Base-by-base conservation (phyloP, 2,329 filamentous ascomycete genomes). In the Tolypocladium sp. region DNA sequence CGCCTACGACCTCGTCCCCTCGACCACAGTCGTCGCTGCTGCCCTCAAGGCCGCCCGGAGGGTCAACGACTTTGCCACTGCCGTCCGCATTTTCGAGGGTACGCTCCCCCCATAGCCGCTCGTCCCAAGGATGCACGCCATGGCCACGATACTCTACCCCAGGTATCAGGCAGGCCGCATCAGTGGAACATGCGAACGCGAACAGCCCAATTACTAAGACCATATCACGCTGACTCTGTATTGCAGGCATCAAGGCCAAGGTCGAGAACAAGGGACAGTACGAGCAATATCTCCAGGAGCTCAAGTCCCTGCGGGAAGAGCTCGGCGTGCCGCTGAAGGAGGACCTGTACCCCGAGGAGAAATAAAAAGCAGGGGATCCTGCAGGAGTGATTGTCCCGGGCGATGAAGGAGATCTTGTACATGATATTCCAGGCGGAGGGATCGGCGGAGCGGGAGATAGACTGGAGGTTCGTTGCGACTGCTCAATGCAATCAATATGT, bases 51-150 rank as follows among this genome's bases (percentile, higher is more conserved):
- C 94, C 69, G 94, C 94, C 68, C 85, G 94, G 76, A 86, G 94
- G 76, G 94, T 99, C 74, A 97, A 99, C 79, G 94, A 99, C 83
- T 97, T 88, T 82, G 94, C 94, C 67, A 99, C 94, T 66, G 94
- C 94, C 69, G 94, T 99, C 73, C 91, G 94, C 74, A 88, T 99
- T 77, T 99, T 99, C 76, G 94, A 99, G 86, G 94, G 92, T 96
- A 85, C 71, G 85, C 57, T 27, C 46, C 52, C 54, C 38, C n/a
- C 51, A 37, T 51, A 17, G 15, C 37, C 53, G 7, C 17, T 12
- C 13, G 35, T 30, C 22, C 35, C 22, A 15, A 27, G 13, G 27
- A 17, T 55, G 22, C 12, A 15, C 33, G 33, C 52, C 51, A 13
- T 12, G 42, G 22, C 37, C 33, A 33, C 35, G 20, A 53, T 35